These are phyloP conservation scores for Fusarium heterosporum DNA, from an alignment of 2,329 filamentous ascomycete species.

Conservation along the genomic window DNA sequence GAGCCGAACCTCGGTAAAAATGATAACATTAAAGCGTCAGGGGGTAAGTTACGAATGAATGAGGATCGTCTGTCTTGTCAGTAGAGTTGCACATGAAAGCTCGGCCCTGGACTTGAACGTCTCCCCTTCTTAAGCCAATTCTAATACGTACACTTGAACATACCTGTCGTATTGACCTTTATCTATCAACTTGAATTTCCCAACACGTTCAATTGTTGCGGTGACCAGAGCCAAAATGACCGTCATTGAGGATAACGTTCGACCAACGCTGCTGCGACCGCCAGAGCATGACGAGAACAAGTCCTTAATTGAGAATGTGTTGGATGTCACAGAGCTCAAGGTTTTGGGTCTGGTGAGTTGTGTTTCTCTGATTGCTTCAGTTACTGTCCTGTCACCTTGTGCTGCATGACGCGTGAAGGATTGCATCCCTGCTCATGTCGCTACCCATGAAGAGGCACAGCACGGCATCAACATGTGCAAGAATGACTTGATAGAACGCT, in stretches of 20 bases:
- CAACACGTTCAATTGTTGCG: conserved; percentile 1
- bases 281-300: conserved; percentile 78
- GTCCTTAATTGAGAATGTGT: conserved; percentile 86
- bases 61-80: conserved; percentile 19
- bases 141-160: background rate
- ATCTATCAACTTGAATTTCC: background rate
- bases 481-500: background rate
- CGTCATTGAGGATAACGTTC: conserved; percentile 43
- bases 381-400: background rate
- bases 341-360: conserved; percentile 77
- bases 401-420: background rate
- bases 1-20: conserved; percentile 42
- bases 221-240: conserved; percentile 26
- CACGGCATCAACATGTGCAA: background rate
- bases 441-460: background rate
- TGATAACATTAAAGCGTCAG: conserved; percentile 21
- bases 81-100: conserved; percentile 32
- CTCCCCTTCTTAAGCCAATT: background rate
- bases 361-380: background rate
- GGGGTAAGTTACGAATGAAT: conserved; percentile 31
- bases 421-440: background rate
- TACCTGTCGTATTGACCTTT: background rate
- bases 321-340: conserved; percentile 84
- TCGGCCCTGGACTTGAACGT: conserved; percentile 9
- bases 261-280: conserved; percentile 68